Conservation (phyloP, 345 rosid species). For the Sapria himalayana region DNA sequence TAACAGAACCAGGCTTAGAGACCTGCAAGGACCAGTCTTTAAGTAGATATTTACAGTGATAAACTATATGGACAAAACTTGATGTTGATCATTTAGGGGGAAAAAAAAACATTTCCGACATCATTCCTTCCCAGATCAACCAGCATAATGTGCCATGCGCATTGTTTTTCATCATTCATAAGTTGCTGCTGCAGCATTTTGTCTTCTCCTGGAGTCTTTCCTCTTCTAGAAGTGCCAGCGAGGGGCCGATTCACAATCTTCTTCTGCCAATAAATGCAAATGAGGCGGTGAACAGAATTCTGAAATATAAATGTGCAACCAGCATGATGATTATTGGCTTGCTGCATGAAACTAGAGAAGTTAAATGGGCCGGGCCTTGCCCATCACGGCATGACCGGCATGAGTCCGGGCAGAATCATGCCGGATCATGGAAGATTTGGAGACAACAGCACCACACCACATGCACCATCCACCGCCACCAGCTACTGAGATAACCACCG, state of each 20-base stretch:
- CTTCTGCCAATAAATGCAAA: constrained; percentile 19
- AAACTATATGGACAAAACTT: neutral
- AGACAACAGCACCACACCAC: no score
- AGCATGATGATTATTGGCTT: no score
- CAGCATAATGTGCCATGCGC: constrained; percentile 81
- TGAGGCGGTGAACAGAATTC: no score
- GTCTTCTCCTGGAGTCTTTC: constrained; percentile 46
- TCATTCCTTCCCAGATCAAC: constrained; percentile 85
- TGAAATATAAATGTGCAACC: no score
- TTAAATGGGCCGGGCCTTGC: no score
- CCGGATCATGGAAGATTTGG: no score
- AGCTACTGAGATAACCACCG: no score
- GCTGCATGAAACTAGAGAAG: no score
- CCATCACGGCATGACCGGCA: no score
- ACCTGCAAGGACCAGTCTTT: constrained; percentile 21
- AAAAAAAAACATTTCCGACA: constrained; percentile 62
- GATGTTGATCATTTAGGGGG: neutral
- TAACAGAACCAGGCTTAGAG: constrained; percentile 58
- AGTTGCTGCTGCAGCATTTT: constrained; percentile 26
- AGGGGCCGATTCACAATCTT: constrained; percentile 71
- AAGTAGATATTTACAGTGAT: neutral
- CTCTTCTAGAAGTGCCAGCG: constrained; percentile 73
- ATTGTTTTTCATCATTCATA: constrained; percentile 49
- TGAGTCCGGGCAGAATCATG: no score
- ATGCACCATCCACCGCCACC: no score